A percentile compares a stretch with the other conserved stretches of the same genome.
These are phyloP conservation scores for Nelumbo lutea DNA, from an alignment of 164 flowering plant species.

Conservation along the genomic window DNA sequence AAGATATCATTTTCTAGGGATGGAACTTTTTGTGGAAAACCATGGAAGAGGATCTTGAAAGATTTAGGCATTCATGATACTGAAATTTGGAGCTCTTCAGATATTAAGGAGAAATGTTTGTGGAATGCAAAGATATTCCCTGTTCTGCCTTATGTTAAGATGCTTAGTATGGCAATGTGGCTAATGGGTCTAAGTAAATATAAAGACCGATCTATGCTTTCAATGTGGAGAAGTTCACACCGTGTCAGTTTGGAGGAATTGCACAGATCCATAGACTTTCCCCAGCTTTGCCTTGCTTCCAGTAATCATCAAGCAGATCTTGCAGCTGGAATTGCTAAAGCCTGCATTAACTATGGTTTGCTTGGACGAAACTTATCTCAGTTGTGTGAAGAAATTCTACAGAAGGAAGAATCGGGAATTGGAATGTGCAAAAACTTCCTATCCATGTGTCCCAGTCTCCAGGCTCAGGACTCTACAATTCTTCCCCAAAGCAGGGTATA, in stretches of 20 bases:
- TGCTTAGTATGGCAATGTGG: slow-evolving; percentile 80
- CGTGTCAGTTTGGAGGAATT: slow-evolving; percentile 89
- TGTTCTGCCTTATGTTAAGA: slow-evolving; percentile 51
- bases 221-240: slow-evolving; percentile 56
- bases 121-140: slow-evolving; percentile 95
- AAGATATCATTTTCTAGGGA: slow-evolving; percentile 48
- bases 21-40: slow-evolving; percentile 96
- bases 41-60: slow-evolving; percentile 69
- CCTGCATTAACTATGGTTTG: slow-evolving; percentile 85
- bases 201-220: slow-evolving; percentile 29
- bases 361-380: slow-evolving; percentile 85
- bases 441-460: slow-evolving; percentile 51
- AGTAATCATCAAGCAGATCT: slow-evolving; percentile 88
- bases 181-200: slow-evolving; percentile 60
- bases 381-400: slow-evolving; percentile 79
- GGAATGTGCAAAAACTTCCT: slow-evolving; percentile 64
- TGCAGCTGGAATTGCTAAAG: slow-evolving; percentile 83
- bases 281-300: slow-evolving; percentile 67
- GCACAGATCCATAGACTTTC: slow-evolving; percentile 84
- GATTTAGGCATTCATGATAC: slow-evolving; percentile 64
- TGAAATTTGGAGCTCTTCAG: slow-evolving; percentile 59
- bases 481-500: slow-evolving; percentile 87
- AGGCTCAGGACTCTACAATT: slow-evolving; percentile 50
- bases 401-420: slow-evolving; percentile 61
- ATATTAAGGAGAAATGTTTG: slow-evolving; percentile 55